Evolutionary conservation across 1,139 yeast genomes (phyloP), one percentile per base, ranked within the genome.

Genomic region (Blastobotrys petasosporus): DNA sequence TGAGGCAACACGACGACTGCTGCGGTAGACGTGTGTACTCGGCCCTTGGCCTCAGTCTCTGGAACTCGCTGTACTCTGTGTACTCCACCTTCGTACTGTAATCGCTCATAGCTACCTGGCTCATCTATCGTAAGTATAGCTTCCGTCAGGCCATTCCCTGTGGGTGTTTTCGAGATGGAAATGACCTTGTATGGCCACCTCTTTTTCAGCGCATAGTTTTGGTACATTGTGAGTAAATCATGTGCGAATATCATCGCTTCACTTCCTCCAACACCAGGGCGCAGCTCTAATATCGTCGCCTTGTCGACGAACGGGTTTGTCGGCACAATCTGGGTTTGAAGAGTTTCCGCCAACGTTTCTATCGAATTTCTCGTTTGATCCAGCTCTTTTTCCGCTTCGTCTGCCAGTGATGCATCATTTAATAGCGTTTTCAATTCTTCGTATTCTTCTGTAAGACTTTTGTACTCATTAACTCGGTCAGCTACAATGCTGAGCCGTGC

Each of bases 191-290:
- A 71, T 44, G 75, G 75, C 98, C 97, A 92, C 45, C 73, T 68
- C 57, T 78, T 76, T 39, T 67, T 59, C 46, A 75, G 74, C 37
- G 94, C 85, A 61, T 78, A 88, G 52, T 77, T 81, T 29, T 75
- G 69, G 64, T 92, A 92, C 97, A 94, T 87, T 48, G 75, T 73
- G 52, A 88, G 65, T 51, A 92, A 67, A 61, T 94, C 95, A 41
- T 75, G 76, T 0, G 97, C 79, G 63, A 92, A 92, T 6, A 92
- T 74, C 62, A 83, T 80, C 0, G 98, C 97, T 59, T 92, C 99
- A 5, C 81, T 77, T 2, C 99, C 99, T 11, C 99, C 98, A 1
- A 92, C 90, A 1, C 99, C 98, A 0, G 98, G 97, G 47, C 97
- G 73, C 25, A 92, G 65, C 63, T 92, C 99, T 15, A 92, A 57